Percentiles rank a stretch among this genome's conserved stretches.
Evolutionary conservation across 106 monocot genomes (phyloP).

Genomic region (Phalaenopsis aphrodite): DNA sequence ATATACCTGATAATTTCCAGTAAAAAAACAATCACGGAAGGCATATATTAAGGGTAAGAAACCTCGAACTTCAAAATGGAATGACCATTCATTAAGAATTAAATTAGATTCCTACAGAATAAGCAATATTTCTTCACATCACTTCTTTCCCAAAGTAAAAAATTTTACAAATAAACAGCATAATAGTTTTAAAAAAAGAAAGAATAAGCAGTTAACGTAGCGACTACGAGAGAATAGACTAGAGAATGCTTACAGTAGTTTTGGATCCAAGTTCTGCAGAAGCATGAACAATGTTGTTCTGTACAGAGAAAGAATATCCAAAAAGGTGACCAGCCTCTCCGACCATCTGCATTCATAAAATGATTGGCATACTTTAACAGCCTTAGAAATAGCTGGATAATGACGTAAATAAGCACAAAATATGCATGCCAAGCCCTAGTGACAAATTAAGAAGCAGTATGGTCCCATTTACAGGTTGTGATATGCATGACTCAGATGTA

Average conservation of each 20-base stretch:
- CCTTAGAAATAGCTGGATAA: not conserved
- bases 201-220: not conserved
- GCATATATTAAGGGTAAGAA: not conserved
- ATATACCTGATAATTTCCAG: not conserved
- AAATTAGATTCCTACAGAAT: not conserved
- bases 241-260: constrained; percentile 67
- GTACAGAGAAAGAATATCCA: constrained; percentile 87
- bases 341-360: constrained; percentile 47
- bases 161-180: not conserved
- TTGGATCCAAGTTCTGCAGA: constrained; percentile 84
- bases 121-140: not conserved
- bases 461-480: not conserved
- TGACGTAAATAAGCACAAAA: not conserved
- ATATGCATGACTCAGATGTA: not conserved
- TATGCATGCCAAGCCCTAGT: not conserved
- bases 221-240: not conserved
- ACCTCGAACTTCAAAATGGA: not conserved
- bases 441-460: not conserved
- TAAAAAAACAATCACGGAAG: not conserved
- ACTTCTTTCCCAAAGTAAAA: not conserved
- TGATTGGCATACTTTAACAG: not conserved
- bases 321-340: constrained; percentile 93
- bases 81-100: not conserved
- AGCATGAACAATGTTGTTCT: constrained; percentile 88
- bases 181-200: not conserved